phyloP scores from a whole-genome alignment of 2,329 filamentous ascomycete genomes.

The Chrysoporthe deuterocubensis region DNA sequence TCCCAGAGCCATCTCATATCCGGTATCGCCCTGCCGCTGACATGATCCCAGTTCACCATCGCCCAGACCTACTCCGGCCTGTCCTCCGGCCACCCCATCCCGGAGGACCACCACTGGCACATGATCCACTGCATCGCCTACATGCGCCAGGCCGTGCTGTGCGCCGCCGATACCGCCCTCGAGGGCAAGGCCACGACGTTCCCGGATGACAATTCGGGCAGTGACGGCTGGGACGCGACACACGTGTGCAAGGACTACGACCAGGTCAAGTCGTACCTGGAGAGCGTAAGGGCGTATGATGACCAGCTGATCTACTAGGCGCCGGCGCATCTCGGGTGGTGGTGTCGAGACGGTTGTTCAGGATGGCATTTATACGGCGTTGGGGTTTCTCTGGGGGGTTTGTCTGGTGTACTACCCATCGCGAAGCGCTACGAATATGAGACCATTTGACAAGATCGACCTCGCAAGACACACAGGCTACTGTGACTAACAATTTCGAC shows the following conservation, averaged over 20 bases:
- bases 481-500: too few species aligned
- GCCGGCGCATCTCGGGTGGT: not conserved
- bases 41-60: slow-evolving; percentile 41
- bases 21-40: not conserved
- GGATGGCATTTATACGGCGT: slow-evolving; percentile 1
- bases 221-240: slow-evolving; percentile 52
- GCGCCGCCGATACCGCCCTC: slow-evolving; percentile 49
- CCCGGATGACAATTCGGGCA: slow-evolving; percentile 50
- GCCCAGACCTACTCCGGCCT: slow-evolving; percentile 50
- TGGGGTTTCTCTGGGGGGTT: not conserved
- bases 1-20: not conserved
- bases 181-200: slow-evolving; percentile 52
- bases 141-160: slow-evolving; percentile 52
- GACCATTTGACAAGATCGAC: not conserved
- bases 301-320: slow-evolving; percentile 47
- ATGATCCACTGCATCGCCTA: slow-evolving; percentile 55
- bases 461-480: too few species aligned
- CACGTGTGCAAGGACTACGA: slow-evolving; percentile 51
- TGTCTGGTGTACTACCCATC: not conserved
- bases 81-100: slow-evolving; percentile 43
- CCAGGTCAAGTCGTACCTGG: slow-evolving; percentile 47
- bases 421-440: not conserved
- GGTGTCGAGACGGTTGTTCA: not conserved
- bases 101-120: slow-evolving; percentile 51
- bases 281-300: slow-evolving; percentile 50